These are phyloP conservation scores for Fusarium dlaminii DNA, from an alignment of 2,329 filamentous ascomycete genomes.

Conservation along the genomic window DNA sequence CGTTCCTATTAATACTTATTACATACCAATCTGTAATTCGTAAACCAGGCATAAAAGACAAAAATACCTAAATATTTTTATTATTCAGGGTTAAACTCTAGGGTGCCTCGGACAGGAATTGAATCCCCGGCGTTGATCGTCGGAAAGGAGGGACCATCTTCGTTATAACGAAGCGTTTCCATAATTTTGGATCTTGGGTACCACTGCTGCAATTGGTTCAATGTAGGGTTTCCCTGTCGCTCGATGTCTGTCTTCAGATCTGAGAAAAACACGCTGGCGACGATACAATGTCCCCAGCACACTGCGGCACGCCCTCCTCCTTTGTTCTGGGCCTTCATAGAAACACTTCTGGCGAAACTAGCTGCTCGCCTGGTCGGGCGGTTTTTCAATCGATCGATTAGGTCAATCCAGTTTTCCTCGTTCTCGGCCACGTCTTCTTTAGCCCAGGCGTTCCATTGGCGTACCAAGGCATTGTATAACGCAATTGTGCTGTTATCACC, in stretches of 20 bases:
- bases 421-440: neutral
- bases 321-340: accelerated
- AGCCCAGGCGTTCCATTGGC: neutral
- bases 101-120: neutral
- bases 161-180: neutral
- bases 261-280: neutral
- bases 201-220: neutral
- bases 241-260: neutral
- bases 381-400: neutral
- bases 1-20: too few relatives aligned
- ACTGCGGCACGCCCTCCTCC: neutral
- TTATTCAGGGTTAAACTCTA: neutral
- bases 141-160: neutral
- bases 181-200: neutral
- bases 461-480: neutral
- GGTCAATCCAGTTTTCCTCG: neutral
- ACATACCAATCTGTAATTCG: too few relatives aligned
- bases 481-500: too few relatives aligned
- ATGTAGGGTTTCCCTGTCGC: neutral
- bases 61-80: too few relatives aligned
- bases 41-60: too few relatives aligned
- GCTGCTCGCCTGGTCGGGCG: accelerated
- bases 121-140: neutral
- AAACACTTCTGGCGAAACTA: neutral
- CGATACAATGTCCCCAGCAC: neutral